These are phyloP conservation scores for Stagonosporopsis chrysanthemi DNA, from an alignment of 2,329 filamentous ascomycete genomes.

Conservation along the genomic window DNA sequence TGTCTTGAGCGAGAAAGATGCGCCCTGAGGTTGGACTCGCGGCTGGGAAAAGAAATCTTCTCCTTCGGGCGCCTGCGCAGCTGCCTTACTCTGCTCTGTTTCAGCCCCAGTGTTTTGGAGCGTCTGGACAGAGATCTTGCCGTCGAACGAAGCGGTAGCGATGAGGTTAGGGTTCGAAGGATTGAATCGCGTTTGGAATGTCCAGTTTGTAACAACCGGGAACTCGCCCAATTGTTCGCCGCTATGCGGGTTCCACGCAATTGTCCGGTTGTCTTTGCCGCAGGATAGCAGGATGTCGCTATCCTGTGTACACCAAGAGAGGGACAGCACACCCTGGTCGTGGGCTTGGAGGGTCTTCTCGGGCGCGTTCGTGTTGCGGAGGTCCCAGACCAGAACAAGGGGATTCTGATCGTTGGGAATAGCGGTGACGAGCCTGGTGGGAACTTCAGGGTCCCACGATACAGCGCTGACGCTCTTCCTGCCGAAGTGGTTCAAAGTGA, in stretches of 20 bases:
- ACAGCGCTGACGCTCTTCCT: slow-evolving; percentile 94
- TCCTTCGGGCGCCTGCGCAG: slow-evolving; percentile 75
- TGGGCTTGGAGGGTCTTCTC: slow-evolving; percentile 90
- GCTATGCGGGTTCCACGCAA: slow-evolving; percentile 95
- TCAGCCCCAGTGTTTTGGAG: slow-evolving; percentile 90
- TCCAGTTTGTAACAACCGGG: slow-evolving; percentile 99
- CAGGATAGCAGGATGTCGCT: slow-evolving; percentile 87
- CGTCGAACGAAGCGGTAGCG: slow-evolving; percentile 95
- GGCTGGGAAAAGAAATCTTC: slow-evolving; percentile 97
- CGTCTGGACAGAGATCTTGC: slow-evolving; percentile 92
- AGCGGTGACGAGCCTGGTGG: slow-evolving; percentile 92
- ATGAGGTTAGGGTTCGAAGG: slow-evolving; percentile 90
- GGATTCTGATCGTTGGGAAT: slow-evolving; percentile 89
- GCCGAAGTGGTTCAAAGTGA: slow-evolving; percentile 88
- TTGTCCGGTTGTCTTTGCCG: slow-evolving; percentile 94
- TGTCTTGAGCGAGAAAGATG: slow-evolving; percentile 84
- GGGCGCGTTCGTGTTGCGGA: slow-evolving; percentile 94
- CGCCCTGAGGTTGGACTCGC: slow-evolving; percentile 87
- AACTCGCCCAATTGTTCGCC: slow-evolving; percentile 90
- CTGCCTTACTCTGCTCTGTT: slow-evolving; percentile 64
- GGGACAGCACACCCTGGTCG: slow-evolving; percentile 88
- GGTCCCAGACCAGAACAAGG: slow-evolving; percentile 90
- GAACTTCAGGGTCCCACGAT: slow-evolving; percentile 93
- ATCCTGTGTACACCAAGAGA: slow-evolving; percentile 96
- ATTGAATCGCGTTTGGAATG: slow-evolving; percentile 93